Evolutionary conservation across 345 rosid species (phyloP).

Genomic region (Eucalyptus microcorys): DNA sequence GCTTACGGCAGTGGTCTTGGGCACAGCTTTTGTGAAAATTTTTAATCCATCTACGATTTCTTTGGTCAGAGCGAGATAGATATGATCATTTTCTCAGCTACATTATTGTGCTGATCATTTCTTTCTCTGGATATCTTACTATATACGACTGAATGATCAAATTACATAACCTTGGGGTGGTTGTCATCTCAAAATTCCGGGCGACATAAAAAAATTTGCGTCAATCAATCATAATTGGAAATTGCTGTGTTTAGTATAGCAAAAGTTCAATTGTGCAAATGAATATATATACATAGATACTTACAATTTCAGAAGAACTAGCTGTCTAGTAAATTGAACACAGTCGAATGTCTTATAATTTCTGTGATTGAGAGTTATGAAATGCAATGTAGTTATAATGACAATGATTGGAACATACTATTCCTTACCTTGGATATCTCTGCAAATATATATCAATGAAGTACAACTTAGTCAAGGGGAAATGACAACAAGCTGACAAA

Average conservation of each 20-base stretch:
- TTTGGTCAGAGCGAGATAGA: conserved; percentile 47
- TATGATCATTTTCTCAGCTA: background rate
- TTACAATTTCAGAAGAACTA: background rate
- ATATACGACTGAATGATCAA: background rate
- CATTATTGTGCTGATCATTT: background rate
- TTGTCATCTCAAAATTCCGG: background rate
- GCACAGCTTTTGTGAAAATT: conserved; percentile 77
- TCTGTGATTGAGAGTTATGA: background rate
- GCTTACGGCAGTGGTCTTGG: conserved; percentile 77
- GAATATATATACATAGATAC: background rate
- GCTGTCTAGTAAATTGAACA: background rate
- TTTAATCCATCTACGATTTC: conserved; percentile 73
- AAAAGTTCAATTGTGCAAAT: background rate
- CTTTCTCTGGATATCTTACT: background rate
- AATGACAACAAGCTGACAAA: background rate
- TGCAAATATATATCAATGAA: background rate
- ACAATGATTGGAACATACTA: background rate
- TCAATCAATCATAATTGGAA: background rate
- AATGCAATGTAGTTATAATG: background rate
- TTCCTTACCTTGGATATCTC: background rate
- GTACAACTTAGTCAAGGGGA: background rate
- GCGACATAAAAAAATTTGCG: background rate
- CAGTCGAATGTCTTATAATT: background rate
- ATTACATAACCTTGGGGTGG: background rate
- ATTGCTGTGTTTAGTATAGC: background rate